A percentile compares a stretch with the other conserved stretches of the same genome.
phyloP scores from a whole-genome alignment of 2,329 filamentous ascomycete genomes.

The Immersiporthe knoxdaviesiana region DNA sequence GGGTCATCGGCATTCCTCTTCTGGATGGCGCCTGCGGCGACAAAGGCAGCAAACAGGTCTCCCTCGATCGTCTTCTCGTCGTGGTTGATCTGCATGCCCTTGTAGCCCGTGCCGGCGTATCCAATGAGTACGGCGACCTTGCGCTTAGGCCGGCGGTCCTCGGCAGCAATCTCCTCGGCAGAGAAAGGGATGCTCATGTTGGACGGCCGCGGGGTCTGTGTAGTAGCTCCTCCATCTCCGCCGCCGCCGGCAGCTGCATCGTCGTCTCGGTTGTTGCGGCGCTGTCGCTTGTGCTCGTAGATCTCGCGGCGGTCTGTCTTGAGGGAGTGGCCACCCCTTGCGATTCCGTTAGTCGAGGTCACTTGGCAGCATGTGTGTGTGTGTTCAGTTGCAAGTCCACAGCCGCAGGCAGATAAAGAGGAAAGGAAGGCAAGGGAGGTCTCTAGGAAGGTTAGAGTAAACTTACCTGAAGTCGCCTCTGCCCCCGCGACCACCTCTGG shows the following conservation, averaged over 20 bases:
- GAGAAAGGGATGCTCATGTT: constrained; percentile 61
- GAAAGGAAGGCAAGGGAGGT: neutral
- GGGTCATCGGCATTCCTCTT: constrained; percentile 97
- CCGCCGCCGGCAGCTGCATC: constrained; percentile 32
- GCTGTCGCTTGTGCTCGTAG: constrained; percentile 17
- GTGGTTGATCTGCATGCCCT: constrained; percentile 89
- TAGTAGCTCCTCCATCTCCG: neutral
- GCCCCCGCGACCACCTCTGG: constrained; percentile 14
- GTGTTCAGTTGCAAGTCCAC: constrained; percentile 2
- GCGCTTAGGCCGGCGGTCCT: constrained; percentile 86
- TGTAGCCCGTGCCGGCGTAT: constrained; percentile 95
- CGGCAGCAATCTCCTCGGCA: constrained; percentile 83
- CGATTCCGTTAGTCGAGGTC: constrained; percentile 2
- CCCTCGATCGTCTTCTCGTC: constrained; percentile 93
- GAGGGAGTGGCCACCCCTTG: constrained; percentile 19
- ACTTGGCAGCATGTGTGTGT: too few species aligned
- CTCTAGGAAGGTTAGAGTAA: too few species aligned
- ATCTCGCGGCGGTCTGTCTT: constrained; percentile 17
- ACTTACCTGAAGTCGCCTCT: constrained; percentile 23
- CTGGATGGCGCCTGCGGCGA: constrained; percentile 88
- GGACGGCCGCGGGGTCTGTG: constrained; percentile 46
- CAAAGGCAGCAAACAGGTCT: constrained; percentile 89
- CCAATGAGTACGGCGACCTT: constrained; percentile 96
- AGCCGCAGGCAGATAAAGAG: neutral
- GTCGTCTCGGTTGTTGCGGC: constrained; percentile 15